Conservation (phyloP, 225 moss, liverwort and hornwort genomes). For the Ulota crispa region DNA sequence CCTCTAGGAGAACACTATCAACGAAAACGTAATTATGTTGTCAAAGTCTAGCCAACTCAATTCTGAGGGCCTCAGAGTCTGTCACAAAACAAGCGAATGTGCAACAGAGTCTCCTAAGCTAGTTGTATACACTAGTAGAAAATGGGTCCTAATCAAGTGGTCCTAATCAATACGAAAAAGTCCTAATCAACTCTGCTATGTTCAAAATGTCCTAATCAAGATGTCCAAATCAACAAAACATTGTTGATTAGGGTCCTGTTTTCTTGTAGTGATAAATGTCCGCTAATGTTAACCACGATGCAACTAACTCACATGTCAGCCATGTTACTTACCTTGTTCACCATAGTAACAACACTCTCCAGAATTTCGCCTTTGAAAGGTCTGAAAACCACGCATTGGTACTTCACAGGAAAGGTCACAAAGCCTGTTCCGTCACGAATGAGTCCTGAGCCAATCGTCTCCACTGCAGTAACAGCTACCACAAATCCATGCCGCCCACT, state of each 20-base stretch:
- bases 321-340: slow-evolving; percentile 68
- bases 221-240: too few species aligned
- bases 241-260: too few species aligned
- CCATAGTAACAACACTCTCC: slow-evolving; percentile 87
- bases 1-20: not conserved
- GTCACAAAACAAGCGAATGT: not conserved
- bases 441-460: slow-evolving; percentile 77
- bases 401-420: slow-evolving; percentile 83
- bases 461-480: slow-evolving; percentile 81
- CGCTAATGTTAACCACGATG: not conserved
- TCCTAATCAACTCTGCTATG: too few species aligned
- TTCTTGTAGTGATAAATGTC: too few species aligned
- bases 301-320: not conserved
- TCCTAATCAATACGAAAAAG: too few species aligned
- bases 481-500: slow-evolving; percentile 87
- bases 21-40: not conserved
- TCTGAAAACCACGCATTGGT: slow-evolving; percentile 86
- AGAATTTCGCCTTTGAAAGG: slow-evolving; percentile 86
- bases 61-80: not conserved
- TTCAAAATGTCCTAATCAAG: too few species aligned
- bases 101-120: not conserved
- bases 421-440: slow-evolving; percentile 92
- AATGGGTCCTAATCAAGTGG: too few species aligned
- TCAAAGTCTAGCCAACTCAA: not conserved
- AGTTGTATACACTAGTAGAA: too few species aligned